Conservation (phyloP, 768 basidiomycete species). For the Hygrocybe punicea region DNA sequence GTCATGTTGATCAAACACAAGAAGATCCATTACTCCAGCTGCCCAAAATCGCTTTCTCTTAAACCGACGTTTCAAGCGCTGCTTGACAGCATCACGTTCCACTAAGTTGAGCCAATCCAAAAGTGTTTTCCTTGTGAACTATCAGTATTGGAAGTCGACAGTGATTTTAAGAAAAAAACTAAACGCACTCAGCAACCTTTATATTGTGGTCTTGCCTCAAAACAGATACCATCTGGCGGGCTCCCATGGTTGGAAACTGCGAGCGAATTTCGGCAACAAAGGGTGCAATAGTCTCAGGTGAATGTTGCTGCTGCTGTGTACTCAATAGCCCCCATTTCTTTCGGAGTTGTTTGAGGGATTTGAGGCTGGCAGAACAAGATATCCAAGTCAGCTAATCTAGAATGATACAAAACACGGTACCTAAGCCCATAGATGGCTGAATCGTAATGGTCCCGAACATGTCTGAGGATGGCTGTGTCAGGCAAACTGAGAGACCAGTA, state of each 20-base stretch:
- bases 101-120: background rate
- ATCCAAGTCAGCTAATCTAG: background rate
- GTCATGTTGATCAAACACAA: constrained; percentile 44
- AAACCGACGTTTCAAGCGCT: constrained; percentile 20
- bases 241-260: constrained; percentile 8
- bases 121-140: constrained; percentile 1
- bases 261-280: background rate
- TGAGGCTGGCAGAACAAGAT: background rate
- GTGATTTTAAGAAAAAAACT: too few species aligned
- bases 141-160: too few species aligned
- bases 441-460: constrained; percentile 13
- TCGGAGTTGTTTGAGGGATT: constrained; percentile 6
- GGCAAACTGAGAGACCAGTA: constrained; percentile 11
- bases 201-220: constrained; percentile 7
- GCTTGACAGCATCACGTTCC: constrained; percentile 15
- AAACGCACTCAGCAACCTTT: constrained; percentile 15
- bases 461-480: constrained; percentile 1
- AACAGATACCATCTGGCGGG: constrained; percentile 3
- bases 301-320: constrained; percentile 8
- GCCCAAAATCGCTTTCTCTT: constrained; percentile 32
- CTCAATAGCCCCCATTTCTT: constrained; percentile 3
- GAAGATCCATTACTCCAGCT: constrained; percentile 42
- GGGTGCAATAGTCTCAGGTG: background rate
- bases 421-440: background rate
- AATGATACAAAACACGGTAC: background rate